Conservation (phyloP, 306 rosid genomes). For the Cucurbita pepo region DNA sequence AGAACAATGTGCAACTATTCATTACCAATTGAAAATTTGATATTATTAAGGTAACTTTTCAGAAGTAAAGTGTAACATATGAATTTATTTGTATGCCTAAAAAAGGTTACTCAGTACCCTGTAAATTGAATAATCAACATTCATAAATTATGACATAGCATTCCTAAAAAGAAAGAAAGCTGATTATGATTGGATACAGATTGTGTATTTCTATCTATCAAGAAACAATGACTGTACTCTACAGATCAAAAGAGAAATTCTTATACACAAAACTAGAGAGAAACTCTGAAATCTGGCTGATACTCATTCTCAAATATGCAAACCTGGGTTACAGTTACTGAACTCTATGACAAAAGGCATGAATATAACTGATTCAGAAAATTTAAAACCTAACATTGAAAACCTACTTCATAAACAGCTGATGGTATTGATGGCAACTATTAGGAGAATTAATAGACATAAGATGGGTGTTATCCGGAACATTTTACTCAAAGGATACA, state of each 20-base stretch:
- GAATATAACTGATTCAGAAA: neutral
- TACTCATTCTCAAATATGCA: neutral
- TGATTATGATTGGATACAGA: neutral
- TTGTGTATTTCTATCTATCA: neutral
- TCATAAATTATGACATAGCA: neutral
- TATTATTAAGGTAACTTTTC: neutral
- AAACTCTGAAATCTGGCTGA: neutral
- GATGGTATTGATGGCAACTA: neutral
- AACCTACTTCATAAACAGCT: neutral
- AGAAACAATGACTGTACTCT: neutral
- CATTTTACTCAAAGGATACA: constrained; percentile 62
- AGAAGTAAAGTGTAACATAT: neutral
- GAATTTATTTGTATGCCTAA: neutral
- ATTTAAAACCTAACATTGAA: neutral
- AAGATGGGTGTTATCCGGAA: neutral
- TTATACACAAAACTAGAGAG: neutral
- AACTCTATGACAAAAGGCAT: neutral
- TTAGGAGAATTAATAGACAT: neutral
- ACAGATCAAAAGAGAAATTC: neutral
- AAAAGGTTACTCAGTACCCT: neutral
- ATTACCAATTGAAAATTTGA: neutral
- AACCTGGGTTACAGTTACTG: neutral
- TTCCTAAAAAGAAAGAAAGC: neutral
- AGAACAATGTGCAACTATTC: neutral
- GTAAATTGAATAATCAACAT: neutral